phyloP scores from a whole-genome alignment of 1,284 basidiomycete species.

The Puccinia novopanici region DNA sequence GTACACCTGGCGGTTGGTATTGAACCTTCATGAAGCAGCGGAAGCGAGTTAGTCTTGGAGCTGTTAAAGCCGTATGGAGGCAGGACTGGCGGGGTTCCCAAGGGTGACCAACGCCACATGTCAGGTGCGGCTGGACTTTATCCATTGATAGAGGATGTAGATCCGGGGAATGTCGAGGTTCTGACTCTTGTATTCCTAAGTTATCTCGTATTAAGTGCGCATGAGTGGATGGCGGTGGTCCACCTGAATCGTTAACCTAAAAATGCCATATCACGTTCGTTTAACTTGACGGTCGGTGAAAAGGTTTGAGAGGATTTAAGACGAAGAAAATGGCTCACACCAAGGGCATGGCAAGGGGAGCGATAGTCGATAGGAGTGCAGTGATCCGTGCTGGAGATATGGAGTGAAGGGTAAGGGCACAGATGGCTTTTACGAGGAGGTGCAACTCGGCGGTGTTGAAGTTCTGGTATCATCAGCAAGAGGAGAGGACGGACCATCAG shows the following conservation, averaged over 20 bases:
- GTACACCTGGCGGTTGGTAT: neutral
- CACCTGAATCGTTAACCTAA: constrained; percentile 1
- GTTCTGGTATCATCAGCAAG: neutral
- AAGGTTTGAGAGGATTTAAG: neutral
- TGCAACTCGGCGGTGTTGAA: constrained; percentile 4
- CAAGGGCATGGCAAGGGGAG: neutral
- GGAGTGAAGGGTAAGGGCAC: constrained; percentile 18
- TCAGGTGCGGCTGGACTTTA: neutral
- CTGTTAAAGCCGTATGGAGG: neutral
- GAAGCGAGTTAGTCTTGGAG: neutral
- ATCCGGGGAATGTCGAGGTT: neutral
- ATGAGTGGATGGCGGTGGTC: neutral
- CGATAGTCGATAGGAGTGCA: constrained; percentile 7
- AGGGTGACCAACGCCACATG: neutral
- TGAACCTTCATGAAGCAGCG: neutral
- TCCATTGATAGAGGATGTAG: neutral
- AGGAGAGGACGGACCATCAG: neutral
- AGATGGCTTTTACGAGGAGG: constrained; percentile 17
- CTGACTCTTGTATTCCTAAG: neutral
- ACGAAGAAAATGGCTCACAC: neutral
- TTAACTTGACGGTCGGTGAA: too few species aligned
- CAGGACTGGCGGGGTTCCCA: neutral
- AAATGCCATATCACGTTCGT: neutral
- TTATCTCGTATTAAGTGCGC: neutral
- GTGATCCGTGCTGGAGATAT: neutral